A percentile compares a stretch with the other conserved stretches of the same genome.
Conservation (phyloP, 495 filamentous ascomycete species). For the Neurospora tetrasperma region DNA sequence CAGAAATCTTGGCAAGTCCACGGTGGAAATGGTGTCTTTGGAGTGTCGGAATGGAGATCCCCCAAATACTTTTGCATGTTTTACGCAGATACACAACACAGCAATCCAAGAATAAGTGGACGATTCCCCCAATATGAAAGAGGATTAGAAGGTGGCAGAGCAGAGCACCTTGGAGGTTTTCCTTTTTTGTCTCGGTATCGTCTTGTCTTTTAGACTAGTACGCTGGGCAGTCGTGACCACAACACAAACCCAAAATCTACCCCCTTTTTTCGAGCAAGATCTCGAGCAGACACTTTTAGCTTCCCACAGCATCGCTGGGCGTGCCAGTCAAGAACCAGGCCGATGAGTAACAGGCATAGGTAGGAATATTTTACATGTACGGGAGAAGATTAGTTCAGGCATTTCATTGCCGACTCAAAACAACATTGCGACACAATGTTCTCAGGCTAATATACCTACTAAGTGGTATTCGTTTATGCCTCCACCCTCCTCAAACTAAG, state of each 20-base stretch:
- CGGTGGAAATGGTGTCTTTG: slow-evolving; percentile 43
- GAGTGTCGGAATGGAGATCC: slow-evolving; percentile 41
- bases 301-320: neutral
- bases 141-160: slow-evolving; percentile 23
- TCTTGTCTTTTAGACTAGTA: slow-evolving; percentile 41
- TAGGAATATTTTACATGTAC: neutral
- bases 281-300: neutral
- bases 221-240: slow-evolving; percentile 28
- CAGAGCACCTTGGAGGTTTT: slow-evolving; percentile 31
- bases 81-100: slow-evolving; percentile 37
- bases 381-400: neutral
- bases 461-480: neutral
- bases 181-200: slow-evolving; percentile 31
- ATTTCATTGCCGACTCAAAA: neutral
- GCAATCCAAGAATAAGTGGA: slow-evolving; percentile 25
- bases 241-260: slow-evolving; percentile 28
- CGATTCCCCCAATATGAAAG: slow-evolving; percentile 23
- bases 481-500: neutral
- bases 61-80: slow-evolving; percentile 42
- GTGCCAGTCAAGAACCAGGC: neutral
- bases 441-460: no score
- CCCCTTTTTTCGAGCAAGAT: slow-evolving; percentile 12
- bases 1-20: slow-evolving; percentile 27
- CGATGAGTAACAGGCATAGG: neutral
- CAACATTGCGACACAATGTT: neutral